Evolutionary conservation across 257 asterid genomes (phyloP), one percentile per base, ranked within the genome.

Genomic region (Phtheirospermum japonicum): DNA sequence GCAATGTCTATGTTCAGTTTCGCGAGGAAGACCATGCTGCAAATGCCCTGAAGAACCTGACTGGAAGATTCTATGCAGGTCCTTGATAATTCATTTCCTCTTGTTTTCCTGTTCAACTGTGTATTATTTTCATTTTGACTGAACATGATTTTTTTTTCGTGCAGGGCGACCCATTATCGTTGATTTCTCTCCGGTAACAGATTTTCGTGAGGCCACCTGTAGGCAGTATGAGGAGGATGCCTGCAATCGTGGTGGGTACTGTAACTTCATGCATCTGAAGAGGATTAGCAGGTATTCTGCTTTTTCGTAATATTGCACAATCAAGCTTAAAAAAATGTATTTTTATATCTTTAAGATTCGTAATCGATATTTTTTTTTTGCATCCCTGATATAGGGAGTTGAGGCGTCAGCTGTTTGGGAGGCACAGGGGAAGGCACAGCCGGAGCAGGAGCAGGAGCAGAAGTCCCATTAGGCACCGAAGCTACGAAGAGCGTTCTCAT

Each of bases 201-300:
- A 89, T 77, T 85, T 93, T 51, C 96, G 96, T 74, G 99, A 93
- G 68, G 99, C 97, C 51, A 93, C 97, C 32, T 93, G 99, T 69
- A 75, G 97, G 82, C 99, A 93, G 78, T 93, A 93, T 13, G 97
- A 93, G 78, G 97, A 93, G 72, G 85, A 87, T 56, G 77, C 87
- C 57, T 93, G 99, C 78, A 87, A 84, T 72, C 99, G 99, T 68
- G 96, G 97, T 73, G 97, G 99, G n/a, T 89, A 93, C 80, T 93
- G 99, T 76, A 93, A 93, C 72, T 93, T 93, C 72, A 93, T 93
- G 99, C 99, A 89, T 78, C 92, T 87, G 79, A 93, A 87, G 79
- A 83, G 79, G 79, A 89, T 93, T 67, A 66, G 97, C 87, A 85
- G 96, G 99, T 89, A 56, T 26, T 17, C 4, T 62, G n/a, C 46